Percentiles rank a stretch among this genome's conserved stretches.
phyloP scores from a whole-genome alignment of 768 basidiomycete species.

The Tricholoma hemisulphureum region DNA sequence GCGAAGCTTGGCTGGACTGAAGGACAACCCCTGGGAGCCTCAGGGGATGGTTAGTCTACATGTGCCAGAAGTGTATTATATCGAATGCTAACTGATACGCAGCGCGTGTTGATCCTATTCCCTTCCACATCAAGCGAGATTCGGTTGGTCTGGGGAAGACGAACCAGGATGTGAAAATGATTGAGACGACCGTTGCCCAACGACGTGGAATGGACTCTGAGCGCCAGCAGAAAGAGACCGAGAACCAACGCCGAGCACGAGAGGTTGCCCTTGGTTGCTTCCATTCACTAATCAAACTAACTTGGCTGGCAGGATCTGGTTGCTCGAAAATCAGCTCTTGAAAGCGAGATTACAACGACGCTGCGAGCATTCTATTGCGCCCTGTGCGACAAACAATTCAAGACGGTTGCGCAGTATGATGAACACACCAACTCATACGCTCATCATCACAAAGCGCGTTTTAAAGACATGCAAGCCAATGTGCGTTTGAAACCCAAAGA shows the following conservation, averaged over 20 bases:
- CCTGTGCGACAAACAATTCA: constrained; percentile 86
- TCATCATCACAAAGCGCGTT: constrained; percentile 81
- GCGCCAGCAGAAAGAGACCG: constrained; percentile 75
- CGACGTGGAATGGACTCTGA: constrained; percentile 80
- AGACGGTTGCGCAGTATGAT: constrained; percentile 82
- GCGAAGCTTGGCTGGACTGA: constrained; percentile 82
- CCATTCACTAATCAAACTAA: constrained; percentile 2
- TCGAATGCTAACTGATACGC: neutral
- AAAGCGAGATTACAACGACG: constrained; percentile 64
- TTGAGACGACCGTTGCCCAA: constrained; percentile 81
- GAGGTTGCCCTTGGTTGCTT: constrained; percentile 48
- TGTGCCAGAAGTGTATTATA: neutral
- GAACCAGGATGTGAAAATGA: constrained; percentile 78
- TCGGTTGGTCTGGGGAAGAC: constrained; percentile 77
- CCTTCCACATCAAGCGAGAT: constrained; percentile 77
- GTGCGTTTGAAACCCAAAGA: constrained; percentile 63
- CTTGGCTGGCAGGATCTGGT: constrained; percentile 49
- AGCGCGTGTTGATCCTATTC: constrained; percentile 84
- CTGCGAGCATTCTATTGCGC: constrained; percentile 77
- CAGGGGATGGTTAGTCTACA: constrained; percentile 60
- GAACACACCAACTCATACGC: constrained; percentile 90
- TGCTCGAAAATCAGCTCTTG: constrained; percentile 63
- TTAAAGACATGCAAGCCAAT: constrained; percentile 78
- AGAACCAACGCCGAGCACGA: constrained; percentile 68
- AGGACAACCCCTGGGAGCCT: constrained; percentile 73